These are phyloP conservation scores for Beta corolliflora DNA, from an alignment of 179 eudicot species.

Conservation along the genomic window DNA sequence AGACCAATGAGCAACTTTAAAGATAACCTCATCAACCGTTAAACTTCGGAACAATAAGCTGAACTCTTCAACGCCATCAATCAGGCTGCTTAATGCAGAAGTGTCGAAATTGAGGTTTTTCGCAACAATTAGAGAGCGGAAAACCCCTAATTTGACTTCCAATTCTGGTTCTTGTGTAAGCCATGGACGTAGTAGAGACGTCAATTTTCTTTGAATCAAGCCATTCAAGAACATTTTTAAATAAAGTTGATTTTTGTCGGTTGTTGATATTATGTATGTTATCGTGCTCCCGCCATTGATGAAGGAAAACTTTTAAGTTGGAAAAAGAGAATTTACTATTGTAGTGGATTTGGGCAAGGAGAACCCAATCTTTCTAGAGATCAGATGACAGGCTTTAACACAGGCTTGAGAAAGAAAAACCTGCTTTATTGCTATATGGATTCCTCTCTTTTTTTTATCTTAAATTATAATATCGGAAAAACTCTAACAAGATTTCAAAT, in stretches of 20 bases:
- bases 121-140: constrained; percentile 43
- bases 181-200: constrained; percentile 69
- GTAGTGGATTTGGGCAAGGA: neutral
- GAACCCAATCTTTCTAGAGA: too few species aligned
- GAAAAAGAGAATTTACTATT: neutral
- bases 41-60: constrained; percentile 46
- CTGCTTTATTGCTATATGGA: too few species aligned
- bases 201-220: constrained; percentile 47
- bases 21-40: constrained; percentile 47
- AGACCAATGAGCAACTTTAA: constrained; percentile 59
- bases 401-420: too few species aligned
- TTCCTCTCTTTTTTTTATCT: too few species aligned
- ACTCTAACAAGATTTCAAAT: too few species aligned
- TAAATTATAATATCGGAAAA: too few species aligned
- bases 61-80: constrained; percentile 43
- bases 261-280: neutral
- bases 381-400: too few species aligned
- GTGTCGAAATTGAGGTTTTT: constrained; percentile 52
- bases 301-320: too few species aligned
- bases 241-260: neutral
- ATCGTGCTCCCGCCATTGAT: constrained; percentile 33
- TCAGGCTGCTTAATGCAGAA: constrained; percentile 40
- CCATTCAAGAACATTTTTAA: constrained; percentile 45
- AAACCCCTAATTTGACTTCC: constrained; percentile 69
- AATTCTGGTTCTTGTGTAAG: constrained; percentile 53